Conservation (phyloP, 1,284 basidiomycete genomes). For the Coniophora puteana region DNA sequence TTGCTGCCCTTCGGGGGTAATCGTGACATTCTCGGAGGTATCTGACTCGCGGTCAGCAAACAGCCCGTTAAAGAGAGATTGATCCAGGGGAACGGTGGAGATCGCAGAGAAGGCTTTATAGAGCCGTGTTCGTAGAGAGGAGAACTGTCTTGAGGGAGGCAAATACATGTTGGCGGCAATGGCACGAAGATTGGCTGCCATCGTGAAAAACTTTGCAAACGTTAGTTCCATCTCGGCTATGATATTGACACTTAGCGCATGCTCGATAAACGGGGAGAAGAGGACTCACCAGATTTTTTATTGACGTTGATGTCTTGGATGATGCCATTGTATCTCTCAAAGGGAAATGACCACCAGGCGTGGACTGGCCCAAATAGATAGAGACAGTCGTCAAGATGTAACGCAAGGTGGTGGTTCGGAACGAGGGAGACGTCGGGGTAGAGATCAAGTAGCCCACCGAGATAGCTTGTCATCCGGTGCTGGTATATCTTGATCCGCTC, state of each 20-base stretch:
- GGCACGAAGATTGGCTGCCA: neutral
- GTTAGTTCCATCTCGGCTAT: constrained; percentile 1
- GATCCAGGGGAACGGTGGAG: neutral
- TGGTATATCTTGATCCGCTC: constrained; percentile 8
- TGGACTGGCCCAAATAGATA: constrained; percentile 20
- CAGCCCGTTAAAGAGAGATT: neutral
- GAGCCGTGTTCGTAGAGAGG: neutral
- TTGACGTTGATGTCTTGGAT: constrained; percentile 6
- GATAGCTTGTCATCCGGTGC: constrained; percentile 14
- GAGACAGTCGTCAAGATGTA: constrained; percentile 18
- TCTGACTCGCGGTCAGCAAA: too few species aligned
- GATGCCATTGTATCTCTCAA: constrained; percentile 15
- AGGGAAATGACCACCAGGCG: constrained; percentile 21
- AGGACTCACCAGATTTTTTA: neutral
- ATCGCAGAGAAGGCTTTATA: neutral
- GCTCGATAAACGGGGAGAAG: neutral
- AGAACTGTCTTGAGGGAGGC: neutral
- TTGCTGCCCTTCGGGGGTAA: neutral
- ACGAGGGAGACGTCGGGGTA: constrained; percentile 10
- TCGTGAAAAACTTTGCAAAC: neutral
- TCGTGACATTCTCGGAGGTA: neutral
- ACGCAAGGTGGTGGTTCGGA: constrained; percentile 20
- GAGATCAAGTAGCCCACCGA: constrained; percentile 8
- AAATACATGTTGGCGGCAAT: neutral
- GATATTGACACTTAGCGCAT: neutral